These are phyloP conservation scores for Kwoniella sp. DNA, from an alignment of 768 basidiomycete genomes.

Conservation along the genomic window DNA sequence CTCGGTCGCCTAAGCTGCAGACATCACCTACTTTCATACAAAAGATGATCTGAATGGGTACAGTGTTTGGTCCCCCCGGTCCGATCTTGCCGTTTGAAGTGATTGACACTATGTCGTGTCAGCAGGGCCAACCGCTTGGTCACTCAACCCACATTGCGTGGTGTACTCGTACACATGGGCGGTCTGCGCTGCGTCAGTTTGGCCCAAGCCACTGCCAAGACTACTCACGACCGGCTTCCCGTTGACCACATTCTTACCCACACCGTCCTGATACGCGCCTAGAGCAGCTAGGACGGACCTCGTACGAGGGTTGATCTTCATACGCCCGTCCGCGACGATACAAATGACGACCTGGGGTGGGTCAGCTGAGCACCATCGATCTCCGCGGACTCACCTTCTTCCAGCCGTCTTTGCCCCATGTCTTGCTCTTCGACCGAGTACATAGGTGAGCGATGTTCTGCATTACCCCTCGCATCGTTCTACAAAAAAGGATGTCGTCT, in stretches of 20 bases:
- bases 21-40: slow-evolving; percentile 50
- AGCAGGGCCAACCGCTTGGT: background rate
- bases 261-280: slow-evolving; percentile 90
- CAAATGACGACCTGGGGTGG: slow-evolving; percentile 68
- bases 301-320: slow-evolving; percentile 68
- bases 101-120: slow-evolving; percentile 65
- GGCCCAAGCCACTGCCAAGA: background rate
- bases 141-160: slow-evolving; percentile 65
- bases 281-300: slow-evolving; percentile 74
- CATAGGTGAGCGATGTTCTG: slow-evolving; percentile 88
- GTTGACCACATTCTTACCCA: slow-evolving; percentile 60
- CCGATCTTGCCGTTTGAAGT: slow-evolving; percentile 67
- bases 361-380: background rate
- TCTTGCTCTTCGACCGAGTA: slow-evolving; percentile 78
- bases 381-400: slow-evolving; percentile 63
- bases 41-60: slow-evolving; percentile 89
- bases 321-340: slow-evolving; percentile 79
- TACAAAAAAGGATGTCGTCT: slow-evolving; percentile 73
- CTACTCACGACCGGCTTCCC: slow-evolving; percentile 62
- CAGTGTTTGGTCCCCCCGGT: slow-evolving; percentile 67
- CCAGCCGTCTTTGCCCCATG: slow-evolving; percentile 97
- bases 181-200: slow-evolving; percentile 10
- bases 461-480: slow-evolving; percentile 94
- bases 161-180: slow-evolving; percentile 56
- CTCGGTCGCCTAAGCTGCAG: slow-evolving; percentile 59